phyloP scores from a whole-genome alignment of 2,329 filamentous ascomycete genomes.

The Apiospora kogelbergensis region DNA sequence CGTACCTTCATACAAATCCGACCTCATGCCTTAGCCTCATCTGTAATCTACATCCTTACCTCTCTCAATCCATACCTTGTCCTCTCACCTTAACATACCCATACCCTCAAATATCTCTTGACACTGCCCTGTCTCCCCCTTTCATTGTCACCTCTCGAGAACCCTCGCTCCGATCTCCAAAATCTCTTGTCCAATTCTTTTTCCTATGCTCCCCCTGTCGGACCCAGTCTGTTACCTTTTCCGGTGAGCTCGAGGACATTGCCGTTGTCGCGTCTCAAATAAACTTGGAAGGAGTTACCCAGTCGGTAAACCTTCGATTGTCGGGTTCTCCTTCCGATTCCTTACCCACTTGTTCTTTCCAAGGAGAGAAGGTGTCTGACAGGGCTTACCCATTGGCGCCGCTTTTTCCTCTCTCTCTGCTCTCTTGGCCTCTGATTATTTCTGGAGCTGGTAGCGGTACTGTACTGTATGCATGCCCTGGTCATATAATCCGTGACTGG shows the following conservation, averaged over 20 bases:
- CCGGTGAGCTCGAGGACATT: conserved; percentile 20
- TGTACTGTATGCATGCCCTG: conserved; percentile 27
- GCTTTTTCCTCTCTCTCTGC: conserved; percentile 27
- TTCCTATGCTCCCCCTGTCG: conserved; percentile 26
- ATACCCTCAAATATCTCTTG: conserved; percentile 32
- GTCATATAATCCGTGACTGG: conserved; percentile 31
- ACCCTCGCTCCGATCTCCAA: conserved; percentile 31
- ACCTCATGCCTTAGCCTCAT: conserved; percentile 24
- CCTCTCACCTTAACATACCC: conserved; percentile 18
- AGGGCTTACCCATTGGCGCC: conserved; percentile 25
- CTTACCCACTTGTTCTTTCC: conserved; percentile 29
- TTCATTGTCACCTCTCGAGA: conserved; percentile 25
- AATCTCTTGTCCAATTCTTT: conserved; percentile 26
- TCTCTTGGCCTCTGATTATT: conserved; percentile 10
- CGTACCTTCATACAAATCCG: conserved; percentile 24
- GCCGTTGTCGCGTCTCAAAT: conserved; percentile 26
- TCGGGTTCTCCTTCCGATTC: conserved; percentile 38
- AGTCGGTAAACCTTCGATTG: conserved; percentile 38
- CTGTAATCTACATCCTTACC: conserved; percentile 10
- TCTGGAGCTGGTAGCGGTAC: conserved; percentile 6
- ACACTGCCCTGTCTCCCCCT: conserved; percentile 24
- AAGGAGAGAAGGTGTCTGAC: conserved; percentile 23
- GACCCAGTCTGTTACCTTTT: conserved; percentile 21
- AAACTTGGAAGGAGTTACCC: conserved; percentile 29
- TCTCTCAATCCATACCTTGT: conserved; percentile 22